Evolutionary conservation across 2,329 filamentous ascomycete species (phyloP), one percentile per base, ranked within the genome.

Genomic region (Pestalotiopsis sp.): DNA sequence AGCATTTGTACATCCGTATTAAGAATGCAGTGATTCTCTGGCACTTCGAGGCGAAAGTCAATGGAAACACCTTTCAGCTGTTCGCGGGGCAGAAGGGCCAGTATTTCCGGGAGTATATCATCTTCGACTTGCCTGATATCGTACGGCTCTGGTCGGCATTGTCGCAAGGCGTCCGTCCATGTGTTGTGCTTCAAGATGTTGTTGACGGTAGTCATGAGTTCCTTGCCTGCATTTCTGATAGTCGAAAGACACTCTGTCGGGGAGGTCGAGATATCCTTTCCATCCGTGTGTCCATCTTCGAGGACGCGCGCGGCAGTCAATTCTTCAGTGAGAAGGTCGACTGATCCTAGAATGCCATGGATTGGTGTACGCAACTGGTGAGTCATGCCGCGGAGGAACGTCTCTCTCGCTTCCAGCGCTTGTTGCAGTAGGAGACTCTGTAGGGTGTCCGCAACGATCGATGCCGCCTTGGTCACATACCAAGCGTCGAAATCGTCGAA

Each of bases 281-380:
- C 22, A 30, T 35, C 56, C 1, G 20, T 20, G 30, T 20, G 4
- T 2, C 35, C 35, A 40, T 35, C 17, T 17, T 61, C 35, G 24
- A 61, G 30, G n/a, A 39, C 14, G 30, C n/a, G 26, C 30, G 24
- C n/a, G 26, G 58, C 26, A 35, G 58, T n/a, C 26, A 68, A 39
- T 40, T 66, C 64, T 24, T 68, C 67, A 1, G 64, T 30, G 1
- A 68, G 64, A 30, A 68, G 56, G 13, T 68, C 76, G 1, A 72
- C 72, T 1, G 75, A 76, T 1, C 76, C 77, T 0, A 84, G 75
- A 2, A 84, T 82, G 0, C 82, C 83, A 40, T 85, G 83, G 4
- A 85, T 83, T 0, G 83, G 83, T 0, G 83, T 85, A 48, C 83
- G 77, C 0, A 85, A 78, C 44, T 84, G 81, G 65, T 85, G 83